phyloP scores from a whole-genome alignment of 805 yeast species.

The Lipomyces sp. region DNA sequence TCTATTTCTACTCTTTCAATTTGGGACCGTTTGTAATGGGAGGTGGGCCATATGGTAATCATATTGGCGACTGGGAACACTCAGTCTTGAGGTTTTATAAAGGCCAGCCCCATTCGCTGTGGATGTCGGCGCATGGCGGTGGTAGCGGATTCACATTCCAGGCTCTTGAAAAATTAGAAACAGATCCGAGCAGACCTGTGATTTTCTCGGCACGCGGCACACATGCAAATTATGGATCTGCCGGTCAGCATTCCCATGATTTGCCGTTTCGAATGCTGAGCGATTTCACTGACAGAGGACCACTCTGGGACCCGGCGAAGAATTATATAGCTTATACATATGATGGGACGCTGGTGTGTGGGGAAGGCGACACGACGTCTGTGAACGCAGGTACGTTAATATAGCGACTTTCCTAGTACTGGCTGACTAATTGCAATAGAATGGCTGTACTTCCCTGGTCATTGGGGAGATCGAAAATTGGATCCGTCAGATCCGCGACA shows the following conservation, averaged over 20 bases:
- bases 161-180: slow-evolving; percentile 69
- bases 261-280: slow-evolving; percentile 87
- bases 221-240: slow-evolving; percentile 95
- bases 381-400: slow-evolving; percentile 39
- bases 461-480: slow-evolving; percentile 88
- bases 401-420: not conserved
- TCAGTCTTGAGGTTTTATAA: slow-evolving; percentile 80
- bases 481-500: slow-evolving; percentile 75
- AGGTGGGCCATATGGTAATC: slow-evolving; percentile 94
- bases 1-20: slow-evolving; percentile 91
- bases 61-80: slow-evolving; percentile 98
- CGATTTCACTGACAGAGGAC: slow-evolving; percentile 94
- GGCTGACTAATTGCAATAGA: slow-evolving; percentile 54
- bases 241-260: slow-evolving; percentile 95
- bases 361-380: slow-evolving; percentile 40
- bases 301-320: slow-evolving; percentile 89
- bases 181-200: slow-evolving; percentile 62
- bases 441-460: slow-evolving; percentile 83
- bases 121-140: slow-evolving; percentile 99
- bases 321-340: slow-evolving; percentile 82
- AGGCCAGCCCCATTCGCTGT: slow-evolving; percentile 78
- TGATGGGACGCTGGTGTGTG: slow-evolving; percentile 57
- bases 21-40: slow-evolving; percentile 98
- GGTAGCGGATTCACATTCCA: slow-evolving; percentile 85
- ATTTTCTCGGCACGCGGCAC: slow-evolving; percentile 94